Evolutionary conservation across 331 rosid genomes (phyloP).

Genomic region (Arachis monticola): DNA sequence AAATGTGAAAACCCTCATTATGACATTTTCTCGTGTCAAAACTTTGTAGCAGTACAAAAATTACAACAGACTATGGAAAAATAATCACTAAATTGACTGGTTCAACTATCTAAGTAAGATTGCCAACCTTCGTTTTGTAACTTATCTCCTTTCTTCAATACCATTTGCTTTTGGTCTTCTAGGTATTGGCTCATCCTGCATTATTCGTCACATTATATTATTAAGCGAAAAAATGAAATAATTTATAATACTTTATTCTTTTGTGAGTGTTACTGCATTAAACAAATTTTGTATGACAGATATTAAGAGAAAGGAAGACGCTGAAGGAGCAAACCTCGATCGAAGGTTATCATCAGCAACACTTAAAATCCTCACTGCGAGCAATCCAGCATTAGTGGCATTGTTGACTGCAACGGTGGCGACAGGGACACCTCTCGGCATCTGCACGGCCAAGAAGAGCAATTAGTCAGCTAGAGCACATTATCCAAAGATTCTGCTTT

Average conservation of each 20-base stretch:
- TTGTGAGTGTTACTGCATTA: slow-evolving; percentile 10
- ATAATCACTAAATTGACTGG: slow-evolving; percentile 20
- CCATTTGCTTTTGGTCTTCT: slow-evolving; percentile 66
- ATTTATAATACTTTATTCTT: background rate
- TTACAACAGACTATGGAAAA: background rate
- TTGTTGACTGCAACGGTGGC: slow-evolving; percentile 89
- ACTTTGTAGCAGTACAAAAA: slow-evolving; percentile 23
- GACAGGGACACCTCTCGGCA: slow-evolving; percentile 92
- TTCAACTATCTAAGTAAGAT: slow-evolving; percentile 51
- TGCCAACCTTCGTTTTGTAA: slow-evolving; percentile 71
- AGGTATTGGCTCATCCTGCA: slow-evolving; percentile 79
- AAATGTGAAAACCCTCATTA: background rate
- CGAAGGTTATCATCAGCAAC: slow-evolving; percentile 46
- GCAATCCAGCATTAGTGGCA: slow-evolving; percentile 84
- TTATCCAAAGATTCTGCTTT: background rate
- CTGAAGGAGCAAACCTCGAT: slow-evolving; percentile 58
- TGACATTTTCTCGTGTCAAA: slow-evolving; percentile 24
- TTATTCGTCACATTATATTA: slow-evolving; percentile 13
- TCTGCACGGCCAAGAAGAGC: slow-evolving; percentile 51
- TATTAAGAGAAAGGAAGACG: slow-evolving; percentile 5
- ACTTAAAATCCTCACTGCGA: slow-evolving; percentile 72
- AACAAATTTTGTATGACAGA: background rate
- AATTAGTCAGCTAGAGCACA: background rate
- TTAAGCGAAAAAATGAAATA: background rate
- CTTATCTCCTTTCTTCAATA: slow-evolving; percentile 71